phyloP scores from a whole-genome alignment of 306 rosid genomes.

The Sindora glabra region DNA sequence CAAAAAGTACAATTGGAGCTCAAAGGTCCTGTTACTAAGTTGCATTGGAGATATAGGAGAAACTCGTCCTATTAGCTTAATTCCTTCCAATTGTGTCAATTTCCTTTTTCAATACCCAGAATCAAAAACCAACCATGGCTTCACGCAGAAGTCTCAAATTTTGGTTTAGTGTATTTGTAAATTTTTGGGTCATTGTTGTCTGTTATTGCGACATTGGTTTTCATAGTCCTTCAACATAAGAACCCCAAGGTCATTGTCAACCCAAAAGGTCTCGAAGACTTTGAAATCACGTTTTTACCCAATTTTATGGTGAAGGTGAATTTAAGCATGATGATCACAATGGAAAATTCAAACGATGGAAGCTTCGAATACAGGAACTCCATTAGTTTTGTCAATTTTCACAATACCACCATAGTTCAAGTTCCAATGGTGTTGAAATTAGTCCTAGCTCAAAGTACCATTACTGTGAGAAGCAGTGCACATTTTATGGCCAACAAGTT shows the following conservation, averaged over 20 bases:
- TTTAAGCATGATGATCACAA: constrained; percentile 11
- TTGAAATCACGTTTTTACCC: not conserved
- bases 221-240: constrained; percentile 37
- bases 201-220: constrained; percentile 10
- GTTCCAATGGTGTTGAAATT: not conserved
- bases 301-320: not conserved
- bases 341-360: constrained; percentile 33
- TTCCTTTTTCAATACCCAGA: too few relatives aligned
- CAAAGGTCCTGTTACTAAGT: too few relatives aligned
- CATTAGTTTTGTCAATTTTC: constrained; percentile 13
- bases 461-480: constrained; percentile 5
- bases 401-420: not conserved
- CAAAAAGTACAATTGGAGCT: too few relatives aligned
- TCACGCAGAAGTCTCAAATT: constrained; percentile 22
- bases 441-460: constrained; percentile 8
- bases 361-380: constrained; percentile 10
- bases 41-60: too few relatives aligned
- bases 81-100: too few relatives aligned
- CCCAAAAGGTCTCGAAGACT: constrained; percentile 16
- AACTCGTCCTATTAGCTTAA: not conserved
- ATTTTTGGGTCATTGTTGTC: constrained; percentile 16
- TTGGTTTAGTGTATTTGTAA: not conserved
- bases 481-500: constrained; percentile 5
- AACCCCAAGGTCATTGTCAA: constrained; percentile 24
- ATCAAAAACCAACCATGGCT: too few relatives aligned